These are phyloP conservation scores for Pythium phragmiticola DNA, from an alignment of 352 stramenopile species.

Conservation along the genomic window DNA sequence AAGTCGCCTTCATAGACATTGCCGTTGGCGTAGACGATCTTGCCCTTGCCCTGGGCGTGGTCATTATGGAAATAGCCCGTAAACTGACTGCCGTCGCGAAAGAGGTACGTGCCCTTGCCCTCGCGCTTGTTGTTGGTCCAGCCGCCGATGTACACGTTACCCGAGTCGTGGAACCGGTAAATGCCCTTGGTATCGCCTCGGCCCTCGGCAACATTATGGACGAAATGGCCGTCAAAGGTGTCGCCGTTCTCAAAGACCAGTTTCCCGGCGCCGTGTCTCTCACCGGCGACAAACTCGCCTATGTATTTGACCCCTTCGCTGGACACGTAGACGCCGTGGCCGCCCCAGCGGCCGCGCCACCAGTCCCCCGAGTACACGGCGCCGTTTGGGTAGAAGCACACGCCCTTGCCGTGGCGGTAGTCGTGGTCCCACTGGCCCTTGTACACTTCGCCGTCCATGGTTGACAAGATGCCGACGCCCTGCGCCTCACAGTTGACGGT, in stretches of 20 bases:
- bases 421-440: conserved; percentile 73
- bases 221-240: conserved; percentile 69
- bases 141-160: conserved; percentile 67
- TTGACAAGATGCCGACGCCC: conserved; percentile 75
- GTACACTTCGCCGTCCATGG: conserved; percentile 88
- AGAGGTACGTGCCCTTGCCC: conserved; percentile 67
- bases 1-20: conserved; percentile 79
- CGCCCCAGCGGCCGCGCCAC: conserved; percentile 57
- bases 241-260: conserved; percentile 77
- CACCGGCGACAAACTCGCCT: conserved; percentile 53
- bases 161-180: conserved; percentile 64
- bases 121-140: conserved; percentile 71
- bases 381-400: conserved; percentile 78
- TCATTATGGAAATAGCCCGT: conserved; percentile 55
- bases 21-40: conserved; percentile 83
- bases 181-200: conserved; percentile 50
- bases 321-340: conserved; percentile 62
- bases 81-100: conserved; percentile 57
- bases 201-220: conserved; percentile 47
- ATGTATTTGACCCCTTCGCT: conserved; percentile 70
- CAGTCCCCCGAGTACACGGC: conserved; percentile 72
- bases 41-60: conserved; percentile 73
- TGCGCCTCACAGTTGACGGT: conserved; percentile 65
- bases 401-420: conserved; percentile 59
- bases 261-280: conserved; percentile 66